Evolutionary conservation across 2,329 filamentous ascomycete species (phyloP).

Genomic region (Xylaria sp.): DNA sequence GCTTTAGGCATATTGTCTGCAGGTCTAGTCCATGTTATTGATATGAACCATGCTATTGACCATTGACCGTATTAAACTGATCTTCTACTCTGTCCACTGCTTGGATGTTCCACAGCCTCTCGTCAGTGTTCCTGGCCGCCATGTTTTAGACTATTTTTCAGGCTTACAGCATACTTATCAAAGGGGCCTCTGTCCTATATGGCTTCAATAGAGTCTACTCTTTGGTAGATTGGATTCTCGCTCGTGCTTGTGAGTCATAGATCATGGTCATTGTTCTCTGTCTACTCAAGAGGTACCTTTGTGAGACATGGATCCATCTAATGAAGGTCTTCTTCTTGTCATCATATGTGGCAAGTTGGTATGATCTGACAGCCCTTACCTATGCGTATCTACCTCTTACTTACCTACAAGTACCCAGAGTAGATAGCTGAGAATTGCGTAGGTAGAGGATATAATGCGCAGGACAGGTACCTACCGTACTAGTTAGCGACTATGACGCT

Average conservation of each 20-base stretch:
- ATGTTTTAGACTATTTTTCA: too few species aligned
- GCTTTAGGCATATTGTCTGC: constrained; percentile 1
- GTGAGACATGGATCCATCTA: neutral
- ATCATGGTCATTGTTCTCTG: neutral
- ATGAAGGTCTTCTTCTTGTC: neutral
- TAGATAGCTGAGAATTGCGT: too few species aligned
- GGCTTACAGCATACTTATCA: too few species aligned
- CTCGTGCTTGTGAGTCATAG: neutral
- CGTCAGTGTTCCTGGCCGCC: too few species aligned
- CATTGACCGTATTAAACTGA: neutral
- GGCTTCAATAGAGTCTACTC: too few species aligned
- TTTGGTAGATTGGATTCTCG: neutral
- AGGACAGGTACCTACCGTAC: constrained; percentile 13
- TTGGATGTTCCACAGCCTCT: neutral
- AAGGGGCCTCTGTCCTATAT: too few species aligned
- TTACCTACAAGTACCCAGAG: neutral
- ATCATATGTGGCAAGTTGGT: neutral
- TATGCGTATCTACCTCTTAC: neutral
- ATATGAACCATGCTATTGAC: neutral
- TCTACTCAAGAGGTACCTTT: neutral
- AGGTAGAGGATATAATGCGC: neutral
- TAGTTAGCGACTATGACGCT: constrained; percentile 26
- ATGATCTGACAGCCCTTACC: neutral
- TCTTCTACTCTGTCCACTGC: neutral
- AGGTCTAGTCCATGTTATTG: neutral